phyloP scores from a whole-genome alignment of 179 eudicot genomes.

The Camellia oleifera region DNA sequence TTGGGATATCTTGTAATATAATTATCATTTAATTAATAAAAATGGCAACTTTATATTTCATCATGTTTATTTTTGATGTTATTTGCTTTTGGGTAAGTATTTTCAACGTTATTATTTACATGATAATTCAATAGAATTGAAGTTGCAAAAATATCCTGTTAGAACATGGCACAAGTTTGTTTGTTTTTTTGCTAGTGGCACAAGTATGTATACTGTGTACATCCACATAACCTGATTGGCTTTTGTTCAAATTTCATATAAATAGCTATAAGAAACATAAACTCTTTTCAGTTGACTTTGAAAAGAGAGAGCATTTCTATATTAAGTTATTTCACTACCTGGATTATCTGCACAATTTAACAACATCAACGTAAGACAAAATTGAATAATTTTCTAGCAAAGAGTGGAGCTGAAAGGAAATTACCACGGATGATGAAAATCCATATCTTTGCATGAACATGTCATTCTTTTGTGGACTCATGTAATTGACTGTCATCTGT shows the following conservation, averaged over 20 bases:
- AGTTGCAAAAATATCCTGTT: no score
- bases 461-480: slow-evolving; percentile 60
- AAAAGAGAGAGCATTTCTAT: neutral
- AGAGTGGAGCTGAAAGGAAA: slow-evolving; percentile 10
- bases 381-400: neutral
- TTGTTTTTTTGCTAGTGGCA: no score
- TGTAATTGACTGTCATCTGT: slow-evolving; percentile 88
- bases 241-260: neutral
- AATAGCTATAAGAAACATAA: neutral
- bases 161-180: no score
- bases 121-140: no score
- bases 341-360: slow-evolving; percentile 6
- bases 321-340: neutral
- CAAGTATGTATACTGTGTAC: neutral
- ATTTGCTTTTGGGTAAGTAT: no score
- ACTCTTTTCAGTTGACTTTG: neutral
- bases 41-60: no score
- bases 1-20: no score
- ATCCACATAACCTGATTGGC: neutral
- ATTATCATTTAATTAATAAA: no score
- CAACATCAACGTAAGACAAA: neutral
- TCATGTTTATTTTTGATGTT: no score
- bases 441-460: slow-evolving; percentile 92
- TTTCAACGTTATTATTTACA: no score
- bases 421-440: slow-evolving; percentile 92